Conservation (phyloP, 768 basidiomycete genomes). For the Boletus pseudo-olivaceus region DNA sequence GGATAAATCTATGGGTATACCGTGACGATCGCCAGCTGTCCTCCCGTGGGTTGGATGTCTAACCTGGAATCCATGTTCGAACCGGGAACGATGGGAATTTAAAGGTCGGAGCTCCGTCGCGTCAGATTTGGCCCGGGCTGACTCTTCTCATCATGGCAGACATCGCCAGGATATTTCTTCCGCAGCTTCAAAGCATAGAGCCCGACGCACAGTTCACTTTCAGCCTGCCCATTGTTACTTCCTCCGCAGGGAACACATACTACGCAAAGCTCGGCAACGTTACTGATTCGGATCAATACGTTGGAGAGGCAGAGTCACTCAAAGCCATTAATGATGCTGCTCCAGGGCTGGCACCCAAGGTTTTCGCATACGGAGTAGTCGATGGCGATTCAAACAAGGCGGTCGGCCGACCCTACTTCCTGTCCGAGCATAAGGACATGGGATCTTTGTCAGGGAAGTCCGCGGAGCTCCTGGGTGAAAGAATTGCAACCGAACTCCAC, state of each 20-base stretch:
- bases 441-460: constrained; percentile 42
- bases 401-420: constrained; percentile 55
- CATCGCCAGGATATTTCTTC: constrained; percentile 33
- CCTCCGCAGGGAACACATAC: constrained; percentile 57
- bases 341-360: constrained; percentile 58
- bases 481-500: constrained; percentile 69
- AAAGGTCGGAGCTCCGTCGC: neutral
- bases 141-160: constrained; percentile 15
- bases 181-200: constrained; percentile 48
- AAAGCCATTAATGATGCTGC: constrained; percentile 60
- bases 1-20: neutral
- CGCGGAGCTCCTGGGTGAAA: constrained; percentile 51
- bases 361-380: constrained; percentile 48
- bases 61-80: neutral
- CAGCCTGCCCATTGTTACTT: constrained; percentile 43
- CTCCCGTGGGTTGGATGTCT: neutral
- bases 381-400: constrained; percentile 25
- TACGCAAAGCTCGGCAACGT: constrained; percentile 58
- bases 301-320: constrained; percentile 68
- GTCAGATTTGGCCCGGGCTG: neutral
- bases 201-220: constrained; percentile 47
- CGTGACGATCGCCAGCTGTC: neutral
- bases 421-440: constrained; percentile 72
- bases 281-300: constrained; percentile 59
- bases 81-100: neutral